A percentile compares a stretch with the other conserved stretches of the same genome.
Evolutionary conservation across 2,329 filamentous ascomycete species (phyloP).

Genomic region (Pleoardoris graminearum): DNA sequence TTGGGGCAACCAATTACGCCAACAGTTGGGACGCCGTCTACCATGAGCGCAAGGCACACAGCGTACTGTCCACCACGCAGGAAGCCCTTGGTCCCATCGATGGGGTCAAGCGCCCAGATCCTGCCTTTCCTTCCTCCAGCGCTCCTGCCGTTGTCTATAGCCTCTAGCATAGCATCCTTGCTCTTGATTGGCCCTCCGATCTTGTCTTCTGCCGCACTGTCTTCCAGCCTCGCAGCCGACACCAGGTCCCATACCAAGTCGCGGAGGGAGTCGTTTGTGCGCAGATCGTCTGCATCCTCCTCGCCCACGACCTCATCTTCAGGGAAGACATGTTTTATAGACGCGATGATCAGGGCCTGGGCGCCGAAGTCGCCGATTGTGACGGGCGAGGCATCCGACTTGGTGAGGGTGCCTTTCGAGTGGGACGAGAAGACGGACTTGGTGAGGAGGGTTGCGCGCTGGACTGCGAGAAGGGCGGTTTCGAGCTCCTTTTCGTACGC

Average conservation of each 20-base stretch:
- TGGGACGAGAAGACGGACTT: slow-evolving; percentile 83
- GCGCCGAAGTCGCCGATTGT: slow-evolving; percentile 98
- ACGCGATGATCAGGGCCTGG: slow-evolving; percentile 92
- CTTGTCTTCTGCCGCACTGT: slow-evolving; percentile 65
- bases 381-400: slow-evolving; percentile 94
- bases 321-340: slow-evolving; percentile 87
- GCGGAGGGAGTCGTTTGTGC: slow-evolving; percentile 69
- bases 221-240: slow-evolving; percentile 68
- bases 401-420: slow-evolving; percentile 90
- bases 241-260: slow-evolving; percentile 86
- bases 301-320: slow-evolving; percentile 90
- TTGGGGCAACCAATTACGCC: slow-evolving; percentile 96
- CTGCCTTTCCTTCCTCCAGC: slow-evolving; percentile 72
- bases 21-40: slow-evolving; percentile 90
- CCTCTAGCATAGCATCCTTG: slow-evolving; percentile 65
- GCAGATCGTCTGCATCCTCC: slow-evolving; percentile 83
- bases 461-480: slow-evolving; percentile 84
- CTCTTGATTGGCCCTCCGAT: slow-evolving; percentile 71
- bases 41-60: slow-evolving; percentile 87
- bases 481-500: slow-evolving; percentile 76
- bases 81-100: slow-evolving; percentile 98
- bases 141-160: slow-evolving; percentile 65
- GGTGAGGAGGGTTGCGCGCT: slow-evolving; percentile 76
- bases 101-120: slow-evolving; percentile 96
- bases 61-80: slow-evolving; percentile 95